Evolutionary conservation across 257 asterid species (phyloP), one percentile per base, ranked within the genome.

Genomic region (Solanum pimpinellifolium): DNA sequence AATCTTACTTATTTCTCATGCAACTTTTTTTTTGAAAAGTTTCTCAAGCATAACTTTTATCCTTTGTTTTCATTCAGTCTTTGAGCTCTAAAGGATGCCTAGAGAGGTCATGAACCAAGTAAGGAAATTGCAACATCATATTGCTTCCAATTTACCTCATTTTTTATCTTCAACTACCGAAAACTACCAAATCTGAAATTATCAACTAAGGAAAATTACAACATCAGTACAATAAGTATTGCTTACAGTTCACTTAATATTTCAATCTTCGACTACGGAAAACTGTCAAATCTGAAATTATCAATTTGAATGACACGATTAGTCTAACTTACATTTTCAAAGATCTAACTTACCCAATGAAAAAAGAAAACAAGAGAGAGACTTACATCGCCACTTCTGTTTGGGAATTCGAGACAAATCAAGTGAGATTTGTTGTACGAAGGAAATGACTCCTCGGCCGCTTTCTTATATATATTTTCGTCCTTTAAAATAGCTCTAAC

Each of bases 351-450:
- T 29, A 29, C 74, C 42, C 46, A 83, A n/a, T 20, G 35, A 76
- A 59, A 83, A 70, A 31, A n/a, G 86, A 85, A 73, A 60, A 88
- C 82, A 86, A 85, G 47, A 72, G 82, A 66, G 42, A 86, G 27
- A 84, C 84, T 91, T 92, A 97, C 99, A 93, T 97, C 98, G 89
- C 99, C 98, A 90, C 98, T 94, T 89, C 97, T 91, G 90, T 95
- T 90, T 27, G 98, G 99, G 31, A 97, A 93, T 16, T 93, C 95
- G 83, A 97, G 92, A 91, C 94, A 95, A 88, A 97, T 91, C 98
- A 94, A 87, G 90, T 95, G 99, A 25, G 97, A 89, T 93, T 97
- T 97, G 88, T 97, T 97, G 93, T 95, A 94, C 35, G 91, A 82
- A 21, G 99, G 98, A 93, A 94, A 96, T 62, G 98, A 98, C 92